Percentiles rank a stretch among this genome's conserved stretches.
Evolutionary conservation across 148 eudicot genomes (phyloP).

Genomic region (Drosera capensis): DNA sequence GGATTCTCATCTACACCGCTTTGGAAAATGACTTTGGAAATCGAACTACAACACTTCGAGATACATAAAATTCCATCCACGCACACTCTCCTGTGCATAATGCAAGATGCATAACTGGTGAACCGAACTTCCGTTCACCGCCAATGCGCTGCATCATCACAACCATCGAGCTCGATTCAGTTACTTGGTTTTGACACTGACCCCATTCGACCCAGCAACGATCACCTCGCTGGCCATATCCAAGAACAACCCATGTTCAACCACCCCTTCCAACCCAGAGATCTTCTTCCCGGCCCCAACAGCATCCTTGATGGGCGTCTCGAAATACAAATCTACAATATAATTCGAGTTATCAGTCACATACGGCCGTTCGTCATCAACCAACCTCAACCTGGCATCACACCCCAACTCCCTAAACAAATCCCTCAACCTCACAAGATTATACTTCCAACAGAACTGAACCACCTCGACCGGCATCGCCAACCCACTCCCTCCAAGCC

Average conservation of each 20-base stretch:
- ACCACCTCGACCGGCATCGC: slow-evolving; percentile 98
- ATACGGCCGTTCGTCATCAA: slow-evolving; percentile 63
- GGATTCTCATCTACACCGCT: too few relatives aligned
- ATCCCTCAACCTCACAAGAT: slow-evolving; percentile 48
- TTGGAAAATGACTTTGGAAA: too few relatives aligned
- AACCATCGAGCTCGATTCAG: too few relatives aligned
- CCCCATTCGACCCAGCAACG: slow-evolving; percentile 76
- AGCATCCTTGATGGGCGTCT: slow-evolving; percentile 66
- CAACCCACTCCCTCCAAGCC: slow-evolving; percentile 78
- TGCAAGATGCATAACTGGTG: too few relatives aligned
- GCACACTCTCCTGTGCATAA: too few relatives aligned
- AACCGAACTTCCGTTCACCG: too few relatives aligned
- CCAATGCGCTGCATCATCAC: too few relatives aligned
- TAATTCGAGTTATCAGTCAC: slow-evolving; percentile 85
- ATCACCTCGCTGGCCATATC: slow-evolving; percentile 75
- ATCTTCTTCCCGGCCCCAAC: slow-evolving; percentile 69
- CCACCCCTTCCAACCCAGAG: slow-evolving; percentile 66
- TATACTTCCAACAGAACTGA: slow-evolving; percentile 90
- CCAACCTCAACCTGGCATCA: slow-evolving; percentile 78
- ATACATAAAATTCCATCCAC: too few relatives aligned
- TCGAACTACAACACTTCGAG: too few relatives aligned
- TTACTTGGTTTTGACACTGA: slow-evolving; percentile 69
- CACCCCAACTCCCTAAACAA: slow-evolving; percentile 50
- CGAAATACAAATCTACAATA: slow-evolving; percentile 87
- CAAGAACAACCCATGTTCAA: slow-evolving; percentile 87